Evolutionary conservation across 2,329 filamentous ascomycete genomes (phyloP).

Genomic region (Allantophomopsis cytisporea): DNA sequence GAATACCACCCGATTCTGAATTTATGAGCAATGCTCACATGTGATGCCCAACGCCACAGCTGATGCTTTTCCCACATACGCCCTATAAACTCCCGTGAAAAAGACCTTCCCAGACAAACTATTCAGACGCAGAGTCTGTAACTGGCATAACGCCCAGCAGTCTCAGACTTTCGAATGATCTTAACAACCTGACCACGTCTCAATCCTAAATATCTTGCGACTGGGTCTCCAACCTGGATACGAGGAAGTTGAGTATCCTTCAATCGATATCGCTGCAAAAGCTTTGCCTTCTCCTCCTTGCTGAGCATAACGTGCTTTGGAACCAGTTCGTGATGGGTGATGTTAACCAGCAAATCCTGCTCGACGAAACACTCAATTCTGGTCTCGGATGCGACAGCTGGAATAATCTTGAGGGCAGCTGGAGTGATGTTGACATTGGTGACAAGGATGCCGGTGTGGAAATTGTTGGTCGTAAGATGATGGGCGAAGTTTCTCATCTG

Average conservation of each 20-base stretch:
- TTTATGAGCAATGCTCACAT: too few species aligned
- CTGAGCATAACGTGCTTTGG: conserved; percentile 87
- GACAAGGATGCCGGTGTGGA: conserved; percentile 84
- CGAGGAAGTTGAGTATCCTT: conserved; percentile 96
- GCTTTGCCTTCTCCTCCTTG: conserved; percentile 72
- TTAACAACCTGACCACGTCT: conserved; percentile 92
- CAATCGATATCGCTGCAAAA: conserved; percentile 81
- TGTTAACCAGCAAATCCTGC: conserved; percentile 92
- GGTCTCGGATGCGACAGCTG: conserved; percentile 59
- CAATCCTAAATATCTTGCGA: conserved; percentile 82
- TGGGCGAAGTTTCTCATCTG: conserved; percentile 85
- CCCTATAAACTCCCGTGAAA: too few species aligned
- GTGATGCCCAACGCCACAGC: too few species aligned
- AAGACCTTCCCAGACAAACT: neutral
- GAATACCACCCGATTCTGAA: too few species aligned
- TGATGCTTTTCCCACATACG: too few species aligned
- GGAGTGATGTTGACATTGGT: conserved; percentile 71
- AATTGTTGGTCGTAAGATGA: conserved; percentile 65
- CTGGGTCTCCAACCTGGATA: conserved; percentile 83
- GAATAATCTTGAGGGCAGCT: conserved; percentile 77
- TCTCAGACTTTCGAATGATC: conserved; percentile 93
- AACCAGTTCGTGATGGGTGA: conserved; percentile 93
- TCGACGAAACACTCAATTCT: conserved; percentile 93
- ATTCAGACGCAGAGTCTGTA: conserved; percentile 59
- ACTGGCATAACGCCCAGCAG: conserved; percentile 90